Evolutionary conservation across 176 grass and related monocot species (phyloP).

Genomic region (Zea mays): Zm-B73-REFERENCE-NAM-5.0 NC_050100.1:35519501-35520000

Average conservation of each 20-base stretch:
- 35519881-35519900: neutral
- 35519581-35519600: neutral
- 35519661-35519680: neutral
- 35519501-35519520: no score
- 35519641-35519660: neutral
- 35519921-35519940: neutral
- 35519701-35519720: slow-evolving; percentile 21
- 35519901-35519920: neutral
- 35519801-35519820: no score
- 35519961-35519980: slow-evolving; percentile 79
- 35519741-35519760: no score
- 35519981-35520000: slow-evolving; percentile 77
- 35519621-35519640: no score
- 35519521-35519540: no score
- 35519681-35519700: neutral
- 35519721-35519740: neutral
- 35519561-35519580: no score
- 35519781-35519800: no score
- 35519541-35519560: no score
- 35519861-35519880: slow-evolving; percentile 22
- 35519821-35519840: slow-evolving; percentile 15
- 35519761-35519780: no score
- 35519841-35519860: slow-evolving; percentile 10
- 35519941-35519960: slow-evolving; percentile 43
- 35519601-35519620: no score